Percentiles rank a stretch among this genome's conserved stretches.
Evolutionary conservation across 176 grass and related monocot genomes (phyloP).

Genomic region (Musa beccarii): DNA sequence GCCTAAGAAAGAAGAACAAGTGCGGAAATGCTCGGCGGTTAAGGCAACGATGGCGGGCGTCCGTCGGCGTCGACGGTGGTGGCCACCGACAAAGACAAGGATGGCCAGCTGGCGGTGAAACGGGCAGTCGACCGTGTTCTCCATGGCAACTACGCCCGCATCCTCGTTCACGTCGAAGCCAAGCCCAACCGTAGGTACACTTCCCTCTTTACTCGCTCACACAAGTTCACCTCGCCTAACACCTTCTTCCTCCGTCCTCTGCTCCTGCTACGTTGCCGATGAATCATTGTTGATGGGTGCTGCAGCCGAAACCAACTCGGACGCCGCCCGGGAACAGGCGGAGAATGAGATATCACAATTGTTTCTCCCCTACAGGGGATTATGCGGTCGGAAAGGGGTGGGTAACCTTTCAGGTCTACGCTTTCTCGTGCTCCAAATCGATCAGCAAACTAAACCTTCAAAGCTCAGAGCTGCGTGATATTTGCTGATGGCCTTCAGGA

Average conservation of each 20-base stretch:
- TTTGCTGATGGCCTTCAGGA: neutral
- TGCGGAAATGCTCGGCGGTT: too few species aligned
- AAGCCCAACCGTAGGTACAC: neutral
- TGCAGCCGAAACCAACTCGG: neutral
- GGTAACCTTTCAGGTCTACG: neutral
- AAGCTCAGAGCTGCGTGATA: neutral
- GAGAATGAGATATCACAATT: conserved; percentile 1
- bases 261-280: too few species aligned
- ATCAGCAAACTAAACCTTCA: neutral
- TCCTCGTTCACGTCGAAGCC: neutral
- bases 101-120: neutral
- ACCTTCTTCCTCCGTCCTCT: too few species aligned
- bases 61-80: neutral
- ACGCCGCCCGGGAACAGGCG: neutral
- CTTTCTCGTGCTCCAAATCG: too few species aligned
- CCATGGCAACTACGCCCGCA: neutral
- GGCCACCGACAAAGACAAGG: conserved; percentile 2
- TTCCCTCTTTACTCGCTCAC: too few species aligned
- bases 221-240: too few species aligned
- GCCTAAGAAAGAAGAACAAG: too few species aligned
- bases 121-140: neutral
- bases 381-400: conserved; percentile 10
- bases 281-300: too few species aligned
- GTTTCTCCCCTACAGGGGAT: conserved; percentile 11
- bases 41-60: neutral